Evolutionary conservation across 1,284 basidiomycete species (phyloP), one percentile per base, ranked within the genome.

Genomic region (Austroboletus novae-zelandiae): DNA sequence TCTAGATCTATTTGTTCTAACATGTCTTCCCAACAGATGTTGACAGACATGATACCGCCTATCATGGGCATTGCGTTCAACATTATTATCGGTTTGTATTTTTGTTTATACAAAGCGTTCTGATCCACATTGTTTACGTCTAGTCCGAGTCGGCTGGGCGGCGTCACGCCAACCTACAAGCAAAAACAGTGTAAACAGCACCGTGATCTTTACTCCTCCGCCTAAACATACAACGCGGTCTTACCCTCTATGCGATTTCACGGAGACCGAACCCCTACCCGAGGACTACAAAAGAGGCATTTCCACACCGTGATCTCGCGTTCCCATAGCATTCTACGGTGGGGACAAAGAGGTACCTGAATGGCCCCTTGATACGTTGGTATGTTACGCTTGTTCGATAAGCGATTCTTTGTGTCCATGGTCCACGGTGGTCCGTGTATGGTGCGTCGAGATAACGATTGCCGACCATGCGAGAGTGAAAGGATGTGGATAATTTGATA

Each of bases 31-130:
- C 7, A 7, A 37, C 27, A 53, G 52, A 43, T 53, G 20, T 29
- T 53, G 52, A 53, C 52, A 2, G 52, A 53, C 40, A 15, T 27
- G 40, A 51, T 53, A 13, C 25, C 39, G 18, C 52, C 52, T 8
- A 47, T 53, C 25, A 53, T 53, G 50, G 51, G 51, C 9, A 53
- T 53, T 20, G 44, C 51, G 5, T 53, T 53, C 44, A 53, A 53
- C n/a, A 36, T 53, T 6, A 47, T 53, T 32, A 53, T 53, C n/a
- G 52, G 52, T 53, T 35, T n/a, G 52, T 47, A n/a, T 25, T 30
- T 11, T 17, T 8, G 35, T 39, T 29, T 11, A 2, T 25, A 6
- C 50, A 32, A 31, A 14, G 13, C 23, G 25, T 31, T 29, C 35
- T 27, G 29, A 13, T 4, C 13, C 13, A 14, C 14, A 34, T 13